Conservation (phyloP, 176 grass and related monocot genomes). For the Carex myosuroides region DNA sequence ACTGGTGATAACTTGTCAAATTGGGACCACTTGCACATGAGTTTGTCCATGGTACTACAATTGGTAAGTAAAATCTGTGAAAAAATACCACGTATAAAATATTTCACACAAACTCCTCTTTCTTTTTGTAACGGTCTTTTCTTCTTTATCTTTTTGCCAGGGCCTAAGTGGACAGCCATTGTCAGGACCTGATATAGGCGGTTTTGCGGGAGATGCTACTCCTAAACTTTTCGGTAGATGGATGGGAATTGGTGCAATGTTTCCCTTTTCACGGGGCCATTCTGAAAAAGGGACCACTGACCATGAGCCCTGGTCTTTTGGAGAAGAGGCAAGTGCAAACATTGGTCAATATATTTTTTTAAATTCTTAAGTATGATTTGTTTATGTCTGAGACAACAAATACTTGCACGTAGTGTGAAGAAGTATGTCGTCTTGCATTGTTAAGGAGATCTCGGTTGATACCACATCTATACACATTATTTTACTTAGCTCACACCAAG, state of each 20-base stretch:
- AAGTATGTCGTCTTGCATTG: slow-evolving; percentile 91
- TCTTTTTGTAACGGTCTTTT: not conserved
- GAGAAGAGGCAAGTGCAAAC: slow-evolving; percentile 56
- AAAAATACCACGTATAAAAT: not conserved
- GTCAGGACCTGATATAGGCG: slow-evolving; percentile 93
- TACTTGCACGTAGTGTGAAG: slow-evolving; percentile 52
- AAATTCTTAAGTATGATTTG: slow-evolving; percentile 4
- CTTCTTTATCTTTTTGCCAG: slow-evolving; percentile 28
- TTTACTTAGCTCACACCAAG: slow-evolving; percentile 75
- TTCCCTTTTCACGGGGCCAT: slow-evolving; percentile 93
- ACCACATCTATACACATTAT: slow-evolving; percentile 85
- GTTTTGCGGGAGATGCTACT: slow-evolving; percentile 87
- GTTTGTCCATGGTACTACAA: slow-evolving; percentile 91
- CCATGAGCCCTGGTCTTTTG: slow-evolving; percentile 95
- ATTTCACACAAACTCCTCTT: not conserved
- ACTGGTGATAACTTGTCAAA: slow-evolving; percentile 90
- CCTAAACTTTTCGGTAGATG: slow-evolving; percentile 93
- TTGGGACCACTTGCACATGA: slow-evolving; percentile 97
- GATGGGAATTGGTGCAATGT: slow-evolving; percentile 81
- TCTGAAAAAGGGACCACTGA: slow-evolving; percentile 61
- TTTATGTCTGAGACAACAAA: not conserved
- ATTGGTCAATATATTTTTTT: not conserved
- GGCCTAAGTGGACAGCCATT: slow-evolving; percentile 90
- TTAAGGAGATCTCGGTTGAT: slow-evolving; percentile 71
- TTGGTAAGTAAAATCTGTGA: slow-evolving; percentile 44